Base-by-base conservation (phyloP, 805 yeast genomes). In the Monosporozyma yasuniensis region DNA sequence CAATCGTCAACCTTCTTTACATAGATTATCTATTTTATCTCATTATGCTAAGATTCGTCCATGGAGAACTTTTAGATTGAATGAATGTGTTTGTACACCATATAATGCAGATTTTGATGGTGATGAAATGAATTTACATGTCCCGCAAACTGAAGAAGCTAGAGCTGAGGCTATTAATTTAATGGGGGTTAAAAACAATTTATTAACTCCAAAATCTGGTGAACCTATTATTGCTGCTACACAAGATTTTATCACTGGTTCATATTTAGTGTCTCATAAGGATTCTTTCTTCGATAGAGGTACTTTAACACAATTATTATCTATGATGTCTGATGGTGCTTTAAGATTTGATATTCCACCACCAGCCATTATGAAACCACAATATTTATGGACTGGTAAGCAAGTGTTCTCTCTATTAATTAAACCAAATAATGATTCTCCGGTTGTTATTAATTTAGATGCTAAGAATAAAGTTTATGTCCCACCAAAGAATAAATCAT, bases 141-240 rank as follows among this genome's bases (percentile, higher is more conserved):
- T 93, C 44, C 99, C 99, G 1, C 99, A 93, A 68, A 93, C 98
- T 1, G 98, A 93, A 70, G 99, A 93, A 69, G 98, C 99, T 1
- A 75, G 99, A 56, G 96, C 98, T 0, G 99, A 93, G 68, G 99
- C 99, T n/a, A 88, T 91, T 69, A 87, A 86, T 61, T 75, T 93
- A 63, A 93, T 93, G 99, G 99, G 98, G 49, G 99, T 93, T 41
- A 93, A 93, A 61, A 86, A 90, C 64, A 93, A 93, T 65, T 73
- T 93, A 55, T 76, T 93, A 58, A 93, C 99, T 1, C 99, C 99
- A 9, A 87, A 90, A 63, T 87, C 96, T 30, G 99, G 99, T 60
- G 99, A 95, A 63, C 99, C 99, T 0, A 93, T 93, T 59, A 93
- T 93, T 76, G 99, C 99, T 0, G 99, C 99, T 8, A 93, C 99